phyloP scores from a whole-genome alignment of 1,284 basidiomycete genomes.

The Anthracocystis setariae region DNA sequence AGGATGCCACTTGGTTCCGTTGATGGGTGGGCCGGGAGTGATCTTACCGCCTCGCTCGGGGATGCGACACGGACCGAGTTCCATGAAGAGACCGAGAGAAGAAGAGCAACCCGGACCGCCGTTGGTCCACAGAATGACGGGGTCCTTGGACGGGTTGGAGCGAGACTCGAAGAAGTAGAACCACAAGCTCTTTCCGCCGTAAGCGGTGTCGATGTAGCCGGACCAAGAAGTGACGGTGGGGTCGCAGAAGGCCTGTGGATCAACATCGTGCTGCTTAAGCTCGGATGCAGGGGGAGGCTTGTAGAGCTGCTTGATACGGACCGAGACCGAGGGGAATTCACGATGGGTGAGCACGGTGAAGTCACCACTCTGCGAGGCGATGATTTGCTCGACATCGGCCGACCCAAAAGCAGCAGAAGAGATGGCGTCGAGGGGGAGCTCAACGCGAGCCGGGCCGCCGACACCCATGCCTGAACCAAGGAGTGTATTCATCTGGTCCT shows the following conservation, averaged over 20 bases:
- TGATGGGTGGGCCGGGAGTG: constrained; percentile 65
- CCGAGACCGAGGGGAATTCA: constrained; percentile 54
- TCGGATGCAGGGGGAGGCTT: constrained; percentile 21
- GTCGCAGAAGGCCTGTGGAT: constrained; percentile 61
- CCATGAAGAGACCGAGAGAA: constrained; percentile 74
- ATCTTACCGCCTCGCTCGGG: constrained; percentile 32
- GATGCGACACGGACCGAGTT: constrained; percentile 72
- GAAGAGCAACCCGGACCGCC: constrained; percentile 68
- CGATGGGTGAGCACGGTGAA: constrained; percentile 50
- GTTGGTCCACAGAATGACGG: constrained; percentile 70
- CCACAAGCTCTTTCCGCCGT: constrained; percentile 77
- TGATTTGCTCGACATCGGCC: constrained; percentile 35
- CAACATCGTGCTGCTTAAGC: constrained; percentile 39
- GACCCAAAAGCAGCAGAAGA: constrained; percentile 35
- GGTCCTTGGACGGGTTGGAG: constrained; percentile 75
- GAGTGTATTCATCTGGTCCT: constrained; percentile 23
- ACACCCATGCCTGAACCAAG: constrained; percentile 17
- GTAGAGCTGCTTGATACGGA: constrained; percentile 58
- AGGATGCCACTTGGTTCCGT: constrained; percentile 75
- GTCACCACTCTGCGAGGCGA: constrained; percentile 44
- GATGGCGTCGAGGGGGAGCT: constrained; percentile 48
- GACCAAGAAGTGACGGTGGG: constrained; percentile 61
- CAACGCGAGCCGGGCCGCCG: constrained; percentile 39
- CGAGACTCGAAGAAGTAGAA: constrained; percentile 87
- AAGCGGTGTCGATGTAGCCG: constrained; percentile 72